Conservation (phyloP, 106 monocot species). For the Agapanthus africanus region DNA sequence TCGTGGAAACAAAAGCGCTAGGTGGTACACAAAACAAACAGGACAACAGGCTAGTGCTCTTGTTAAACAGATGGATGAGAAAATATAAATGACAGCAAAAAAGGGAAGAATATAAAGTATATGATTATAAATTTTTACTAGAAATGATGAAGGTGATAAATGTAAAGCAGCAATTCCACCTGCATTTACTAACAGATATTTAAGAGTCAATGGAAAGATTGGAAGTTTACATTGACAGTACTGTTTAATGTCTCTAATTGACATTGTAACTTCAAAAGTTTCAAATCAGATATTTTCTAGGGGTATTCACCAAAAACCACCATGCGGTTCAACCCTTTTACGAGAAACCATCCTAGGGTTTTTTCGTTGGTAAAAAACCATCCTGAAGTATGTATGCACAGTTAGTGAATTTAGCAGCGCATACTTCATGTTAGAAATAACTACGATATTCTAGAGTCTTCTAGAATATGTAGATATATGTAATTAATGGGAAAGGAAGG, state of each 20-base stretch:
- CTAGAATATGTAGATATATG: too few relatives aligned
- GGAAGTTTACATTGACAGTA: neutral
- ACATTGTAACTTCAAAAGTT: neutral
- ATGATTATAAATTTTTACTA: neutral
- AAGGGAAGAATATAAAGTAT: neutral
- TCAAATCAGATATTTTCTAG: neutral
- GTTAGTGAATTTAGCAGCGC: too few relatives aligned
- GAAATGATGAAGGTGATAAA: neutral
- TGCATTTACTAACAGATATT: slow-evolving; percentile 5
- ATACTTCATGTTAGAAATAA: too few relatives aligned
- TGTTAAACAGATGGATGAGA: neutral
- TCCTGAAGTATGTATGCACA: too few relatives aligned
- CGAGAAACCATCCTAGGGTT: too few relatives aligned
- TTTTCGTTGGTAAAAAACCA: too few relatives aligned
- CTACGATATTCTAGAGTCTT: too few relatives aligned
- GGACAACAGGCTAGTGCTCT: neutral
- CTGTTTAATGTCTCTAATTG: neutral
- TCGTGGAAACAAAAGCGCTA: neutral
- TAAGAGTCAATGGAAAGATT: neutral
- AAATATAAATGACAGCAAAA: neutral
- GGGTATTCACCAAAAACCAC: too few relatives aligned
- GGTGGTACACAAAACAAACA: neutral
- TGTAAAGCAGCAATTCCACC: neutral
- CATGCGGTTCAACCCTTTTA: too few relatives aligned
- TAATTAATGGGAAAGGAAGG: too few relatives aligned